Evolutionary conservation across 2,329 filamentous ascomycete species (phyloP), one percentile per base, ranked within the genome.

Genomic region (Ophiosphaerella korrae): DNA sequence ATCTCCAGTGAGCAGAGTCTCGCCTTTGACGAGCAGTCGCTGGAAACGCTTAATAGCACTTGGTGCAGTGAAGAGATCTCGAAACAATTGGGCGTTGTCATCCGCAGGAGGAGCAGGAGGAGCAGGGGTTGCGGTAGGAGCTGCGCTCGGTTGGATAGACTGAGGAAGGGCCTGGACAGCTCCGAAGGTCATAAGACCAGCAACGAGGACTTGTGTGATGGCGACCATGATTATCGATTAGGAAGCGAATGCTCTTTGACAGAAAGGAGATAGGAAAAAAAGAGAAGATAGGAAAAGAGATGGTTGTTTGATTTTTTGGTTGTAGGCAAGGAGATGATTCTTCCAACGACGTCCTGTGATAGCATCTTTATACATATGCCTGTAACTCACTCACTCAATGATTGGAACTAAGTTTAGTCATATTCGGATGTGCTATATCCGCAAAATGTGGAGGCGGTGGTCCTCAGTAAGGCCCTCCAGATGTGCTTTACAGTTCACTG

Each of bases 41-140:
- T 75, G 69, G 62, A 74, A 75, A 31, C 70, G 68, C 52, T 75
- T 74, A 58, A 75, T 64, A 8, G 71, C 66, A 3, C 72, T 71
- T 11, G 72, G 64, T 2, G 68, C 68, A 2, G 57, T 63, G 51
- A 66, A 57, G 33, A 75, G 66, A 24, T 45, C 60, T 9, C 55
- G 52, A 55, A 73, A 63, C 21, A 73, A 53, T 2, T 46, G 44
- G 16, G 63, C 58, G 43, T 67, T 60, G 50, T 61, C 61, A 31
- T 58, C 47, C 11, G 63, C 52, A 16, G 51, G 36, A n/a, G 60
- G 48, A 26, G 63, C 52, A 16, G 51, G 36, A n/a, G 60, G 48
- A 4, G 2, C 3, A 21, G 18, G 18, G 3, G 3, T 4, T 21
- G 18, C 18, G 5, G 55, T 32, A 36, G 55, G 34, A 38, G 50